Conservation (phyloP, 2,329 filamentous ascomycete genomes). For the Thelonectria blattea region DNA sequence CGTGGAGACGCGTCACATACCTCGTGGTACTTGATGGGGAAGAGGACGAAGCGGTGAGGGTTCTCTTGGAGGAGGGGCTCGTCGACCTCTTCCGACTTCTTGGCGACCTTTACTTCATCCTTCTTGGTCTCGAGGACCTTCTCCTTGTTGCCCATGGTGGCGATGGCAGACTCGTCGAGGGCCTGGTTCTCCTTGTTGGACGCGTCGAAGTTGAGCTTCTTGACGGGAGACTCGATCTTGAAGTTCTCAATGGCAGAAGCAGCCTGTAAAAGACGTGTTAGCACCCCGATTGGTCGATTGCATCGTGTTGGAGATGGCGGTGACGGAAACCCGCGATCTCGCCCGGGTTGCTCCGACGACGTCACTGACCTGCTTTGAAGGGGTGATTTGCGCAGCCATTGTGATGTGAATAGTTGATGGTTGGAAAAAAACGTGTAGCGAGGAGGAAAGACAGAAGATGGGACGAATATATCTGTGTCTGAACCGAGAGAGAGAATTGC, state of each 20-base stretch:
- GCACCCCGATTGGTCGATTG: constrained; percentile 25
- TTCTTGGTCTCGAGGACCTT: constrained; percentile 57
- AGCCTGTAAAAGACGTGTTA: constrained; percentile 64
- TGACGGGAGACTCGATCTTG: constrained; percentile 91
- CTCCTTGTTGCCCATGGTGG: constrained; percentile 62
- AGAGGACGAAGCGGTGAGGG: constrained; percentile 93
- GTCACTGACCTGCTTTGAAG: constrained; percentile 62
- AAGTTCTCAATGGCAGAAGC: constrained; percentile 85
- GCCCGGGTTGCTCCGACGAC: constrained; percentile 28
- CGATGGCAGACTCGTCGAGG: constrained; percentile 56
- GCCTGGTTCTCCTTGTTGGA: constrained; percentile 83
- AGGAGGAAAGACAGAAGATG: constrained; percentile 22
- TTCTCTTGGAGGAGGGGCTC: constrained; percentile 97
- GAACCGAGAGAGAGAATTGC: constrained; percentile 22
- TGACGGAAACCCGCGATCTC: constrained; percentile 6
- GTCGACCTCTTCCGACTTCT: constrained; percentile 74
- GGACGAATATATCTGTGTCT: constrained; percentile 30
- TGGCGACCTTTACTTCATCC: constrained; percentile 48
- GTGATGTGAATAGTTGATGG: constrained; percentile 35
- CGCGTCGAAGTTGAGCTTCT: constrained; percentile 82
- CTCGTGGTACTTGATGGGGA: constrained; percentile 99
- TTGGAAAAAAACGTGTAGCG: constrained; percentile 8
- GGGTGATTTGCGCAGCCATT: constrained; percentile 78
- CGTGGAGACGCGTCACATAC: constrained; percentile 72
- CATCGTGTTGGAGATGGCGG: neutral